Evolutionary conservation across 2,329 filamentous ascomycete species (phyloP).

Genomic region (Acephala macrosclerotiorum): DNA sequence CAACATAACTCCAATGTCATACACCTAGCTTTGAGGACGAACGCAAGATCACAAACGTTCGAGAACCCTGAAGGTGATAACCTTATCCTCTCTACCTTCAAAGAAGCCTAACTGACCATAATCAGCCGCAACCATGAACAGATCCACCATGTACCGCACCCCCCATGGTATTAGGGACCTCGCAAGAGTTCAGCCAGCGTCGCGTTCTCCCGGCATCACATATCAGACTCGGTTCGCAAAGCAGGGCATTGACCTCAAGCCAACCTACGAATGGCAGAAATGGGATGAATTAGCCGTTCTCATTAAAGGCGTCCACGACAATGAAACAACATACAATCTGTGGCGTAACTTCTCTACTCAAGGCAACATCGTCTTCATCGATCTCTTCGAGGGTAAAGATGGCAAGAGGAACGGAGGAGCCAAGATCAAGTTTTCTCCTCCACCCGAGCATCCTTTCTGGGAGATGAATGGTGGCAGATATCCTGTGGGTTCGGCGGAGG

Average conservation of each 20-base stretch:
- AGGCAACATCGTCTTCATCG: slow-evolving; percentile 62
- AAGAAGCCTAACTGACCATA: not conserved
- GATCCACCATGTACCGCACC: not conserved
- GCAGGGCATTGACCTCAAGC: not conserved
- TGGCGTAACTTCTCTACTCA: slow-evolving; percentile 59
- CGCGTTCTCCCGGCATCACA: not conserved
- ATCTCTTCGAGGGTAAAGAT: slow-evolving; percentile 56
- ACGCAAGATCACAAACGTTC: not conserved
- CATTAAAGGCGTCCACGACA: slow-evolving; percentile 43
- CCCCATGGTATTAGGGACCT: not conserved
- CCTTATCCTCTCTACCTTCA: not conserved
- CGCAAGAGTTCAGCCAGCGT: not conserved
- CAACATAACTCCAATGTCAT: not conserved
- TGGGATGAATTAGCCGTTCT: slow-evolving; percentile 43
- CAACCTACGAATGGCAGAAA: slow-evolving; percentile 43
- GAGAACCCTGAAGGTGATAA: not conserved
- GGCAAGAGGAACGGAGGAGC: slow-evolving; percentile 51
- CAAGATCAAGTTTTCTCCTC: slow-evolving; percentile 64
- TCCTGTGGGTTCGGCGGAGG: not conserved
- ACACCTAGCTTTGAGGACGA: not conserved
- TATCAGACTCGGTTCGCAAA: not conserved
- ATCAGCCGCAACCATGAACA: not conserved
- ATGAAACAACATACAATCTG: slow-evolving; percentile 53
- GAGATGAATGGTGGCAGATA: not conserved
- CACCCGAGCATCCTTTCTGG: slow-evolving; percentile 62